Evolutionary conservation across 345 rosid species (phyloP), one percentile per base, ranked within the genome.

Genomic region (Mercurialis annua): DNA sequence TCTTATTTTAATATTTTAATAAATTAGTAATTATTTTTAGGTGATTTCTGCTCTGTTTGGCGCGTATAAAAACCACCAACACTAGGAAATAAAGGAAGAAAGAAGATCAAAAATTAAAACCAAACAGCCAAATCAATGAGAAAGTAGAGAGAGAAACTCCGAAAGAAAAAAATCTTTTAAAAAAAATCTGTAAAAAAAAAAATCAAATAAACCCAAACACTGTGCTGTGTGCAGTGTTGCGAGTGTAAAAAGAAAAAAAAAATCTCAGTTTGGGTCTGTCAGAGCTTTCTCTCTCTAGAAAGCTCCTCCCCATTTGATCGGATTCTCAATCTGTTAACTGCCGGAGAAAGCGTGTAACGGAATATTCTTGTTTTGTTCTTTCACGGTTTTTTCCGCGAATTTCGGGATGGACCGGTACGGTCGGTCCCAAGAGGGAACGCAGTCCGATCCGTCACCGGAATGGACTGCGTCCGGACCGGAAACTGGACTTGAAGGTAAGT

Each of bases 371-470:
- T n/a, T 55, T 30, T 31, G 3, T 59, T 34, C 11, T 47, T 17
- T 18, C 24, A 21, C 44, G 14, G 33, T 51, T 67, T 30, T 80
- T 68, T 67, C 64, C 51, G 67, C 14, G 57, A 62, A 59, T 57
- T 67, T 63, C 59, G 64, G 71, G 59, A 81, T 78, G 97, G 92
- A 89, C 77, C 85, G 85, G 96, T 81, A 82, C 86, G 80, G 80
- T 76, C 81, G 78, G 77, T 57, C 50, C 71, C 84, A 76, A n/a
- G 87, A 82, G 71, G 86, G 76, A 49, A 67, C 86, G 11, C 82
- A 80, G 76, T 76, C 88, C 69, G 92, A 87, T 84, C 89, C 88
- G 80, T 70, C 85, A 63, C 86, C 81, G 76, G 88, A 85, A 81
- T 90, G 96, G 97, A 76, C 72, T 31, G 79, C 79, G 78, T 66